A percentile compares a stretch with the other conserved stretches of the same genome.
These are phyloP conservation scores for Scleromitrula shiraiana DNA, from an alignment of 2,329 filamentous ascomycete genomes.

Conservation along the genomic window DNA sequence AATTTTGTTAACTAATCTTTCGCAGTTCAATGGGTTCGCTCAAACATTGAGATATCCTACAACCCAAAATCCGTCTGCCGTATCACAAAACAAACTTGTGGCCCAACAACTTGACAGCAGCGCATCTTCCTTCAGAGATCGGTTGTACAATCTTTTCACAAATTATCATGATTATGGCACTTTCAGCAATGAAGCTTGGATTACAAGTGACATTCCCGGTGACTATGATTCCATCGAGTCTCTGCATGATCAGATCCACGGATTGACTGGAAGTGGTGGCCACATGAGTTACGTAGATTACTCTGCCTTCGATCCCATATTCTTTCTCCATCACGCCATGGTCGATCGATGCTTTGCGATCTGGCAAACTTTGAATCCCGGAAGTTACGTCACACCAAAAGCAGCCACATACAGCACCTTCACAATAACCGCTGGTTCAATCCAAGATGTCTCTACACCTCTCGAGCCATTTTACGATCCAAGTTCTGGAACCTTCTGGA, in stretches of 20 bases:
- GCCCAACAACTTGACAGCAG: conserved; percentile 44
- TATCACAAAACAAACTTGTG: conserved; percentile 53
- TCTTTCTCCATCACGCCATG: conserved; percentile 47
- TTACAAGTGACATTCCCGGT: conserved; percentile 34
- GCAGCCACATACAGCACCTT: conserved; percentile 30
- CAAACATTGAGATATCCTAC: conserved; percentile 51
- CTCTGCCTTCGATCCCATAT: conserved; percentile 40
- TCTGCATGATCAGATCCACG: conserved; percentile 56
- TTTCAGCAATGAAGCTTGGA: conserved; percentile 63
- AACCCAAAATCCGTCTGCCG: conserved; percentile 33
- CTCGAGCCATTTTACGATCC: conserved; percentile 30
- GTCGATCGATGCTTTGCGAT: conserved; percentile 51
- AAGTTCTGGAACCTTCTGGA: conserved; percentile 38
- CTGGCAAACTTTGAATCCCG: conserved; percentile 39
- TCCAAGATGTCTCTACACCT: conserved; percentile 29
- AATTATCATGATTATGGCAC: conserved; percentile 59
- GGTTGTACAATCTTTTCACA: conserved; percentile 60
- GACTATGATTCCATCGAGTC: conserved; percentile 58
- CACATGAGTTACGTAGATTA: conserved; percentile 37
- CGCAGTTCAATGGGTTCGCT: conserved; percentile 49
- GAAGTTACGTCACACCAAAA: conserved; percentile 29
- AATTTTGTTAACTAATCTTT: background rate
- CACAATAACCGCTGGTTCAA: conserved; percentile 17
- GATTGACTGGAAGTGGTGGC: conserved; percentile 47
- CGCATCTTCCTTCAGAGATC: conserved; percentile 47